Percentiles rank a stretch among this genome's conserved stretches.
These are phyloP conservation scores for Paraconiothyrium sp. DNA, from an alignment of 2,329 filamentous ascomycete species.

Conservation along the genomic window DNA sequence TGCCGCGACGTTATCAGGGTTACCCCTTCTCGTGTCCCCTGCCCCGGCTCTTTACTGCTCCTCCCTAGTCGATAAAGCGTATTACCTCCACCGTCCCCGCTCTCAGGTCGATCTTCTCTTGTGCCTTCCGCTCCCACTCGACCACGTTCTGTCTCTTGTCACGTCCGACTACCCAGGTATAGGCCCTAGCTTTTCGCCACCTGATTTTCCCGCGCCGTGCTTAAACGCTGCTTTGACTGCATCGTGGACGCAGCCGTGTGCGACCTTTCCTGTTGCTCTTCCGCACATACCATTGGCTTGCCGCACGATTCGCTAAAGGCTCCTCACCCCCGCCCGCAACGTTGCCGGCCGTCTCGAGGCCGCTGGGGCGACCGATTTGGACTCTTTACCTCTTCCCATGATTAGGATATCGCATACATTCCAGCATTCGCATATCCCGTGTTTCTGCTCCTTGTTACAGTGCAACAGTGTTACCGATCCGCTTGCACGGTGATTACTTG, in stretches of 20 bases:
- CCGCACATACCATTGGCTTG: constrained; percentile 39
- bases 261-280: constrained; percentile 38
- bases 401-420: constrained; percentile 9
- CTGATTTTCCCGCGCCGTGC: constrained; percentile 13
- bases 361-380: constrained; percentile 36
- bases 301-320: constrained; percentile 46
- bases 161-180: constrained; percentile 28
- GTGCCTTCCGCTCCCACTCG: constrained; percentile 36
- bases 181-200: constrained; percentile 8
- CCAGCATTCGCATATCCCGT: constrained; percentile 4
- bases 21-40: constrained; percentile 31
- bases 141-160: constrained; percentile 31
- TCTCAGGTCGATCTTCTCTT: constrained; percentile 42
- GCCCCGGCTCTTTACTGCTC: constrained; percentile 42
- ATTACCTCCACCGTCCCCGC: constrained; percentile 41
- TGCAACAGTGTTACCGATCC: not conserved
- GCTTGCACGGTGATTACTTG: not conserved
- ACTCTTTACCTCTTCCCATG: constrained; percentile 22
- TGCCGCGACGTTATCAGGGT: constrained; percentile 30
- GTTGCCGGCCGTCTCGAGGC: constrained; percentile 41
- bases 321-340: constrained; percentile 45
- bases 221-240: constrained; percentile 6
- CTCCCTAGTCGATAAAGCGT: constrained; percentile 46
- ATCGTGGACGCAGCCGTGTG: constrained; percentile 21
- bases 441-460: not conserved